phyloP scores from a whole-genome alignment of 257 asterid species.

The Primulina eburnea region DNA sequence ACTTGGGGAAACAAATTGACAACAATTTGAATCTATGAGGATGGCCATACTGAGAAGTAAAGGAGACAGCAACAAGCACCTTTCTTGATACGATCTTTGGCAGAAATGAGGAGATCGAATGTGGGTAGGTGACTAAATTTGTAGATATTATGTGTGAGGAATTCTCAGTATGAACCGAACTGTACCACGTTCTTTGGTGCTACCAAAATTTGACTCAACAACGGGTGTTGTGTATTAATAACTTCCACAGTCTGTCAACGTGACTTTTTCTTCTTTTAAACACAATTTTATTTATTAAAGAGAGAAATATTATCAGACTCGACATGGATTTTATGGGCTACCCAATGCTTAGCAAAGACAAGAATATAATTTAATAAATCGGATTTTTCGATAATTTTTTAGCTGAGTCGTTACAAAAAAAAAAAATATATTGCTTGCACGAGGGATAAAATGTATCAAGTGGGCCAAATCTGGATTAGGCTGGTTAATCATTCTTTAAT shows the following conservation, averaged over 20 bases:
- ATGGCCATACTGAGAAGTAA: not conserved
- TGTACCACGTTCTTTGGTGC: not conserved
- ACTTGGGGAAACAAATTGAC: not conserved
- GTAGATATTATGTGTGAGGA: not conserved
- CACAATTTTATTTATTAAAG: no score
- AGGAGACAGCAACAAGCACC: slow-evolving; percentile 17
- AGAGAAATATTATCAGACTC: no score
- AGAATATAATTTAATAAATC: no score
- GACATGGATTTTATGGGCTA: no score
- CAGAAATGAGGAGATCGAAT: not conserved
- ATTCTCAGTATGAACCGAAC: not conserved
- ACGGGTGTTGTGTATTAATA: not conserved
- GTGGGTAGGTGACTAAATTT: slow-evolving; percentile 5
- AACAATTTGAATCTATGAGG: not conserved
- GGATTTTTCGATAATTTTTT: no score
- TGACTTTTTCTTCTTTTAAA: no score
- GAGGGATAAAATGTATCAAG: no score
- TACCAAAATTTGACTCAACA: not conserved
- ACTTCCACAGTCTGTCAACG: not conserved
- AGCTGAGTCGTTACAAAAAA: no score
- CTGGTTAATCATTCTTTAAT: no score
- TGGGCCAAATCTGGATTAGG: no score
- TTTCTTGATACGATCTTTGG: slow-evolving; percentile 12
- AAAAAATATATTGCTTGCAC: no score
- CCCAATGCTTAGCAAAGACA: no score